Evolutionary conservation across 2,329 filamentous ascomycete genomes (phyloP).

Genomic region (Cladosporium austrohemisphaericum): DNA sequence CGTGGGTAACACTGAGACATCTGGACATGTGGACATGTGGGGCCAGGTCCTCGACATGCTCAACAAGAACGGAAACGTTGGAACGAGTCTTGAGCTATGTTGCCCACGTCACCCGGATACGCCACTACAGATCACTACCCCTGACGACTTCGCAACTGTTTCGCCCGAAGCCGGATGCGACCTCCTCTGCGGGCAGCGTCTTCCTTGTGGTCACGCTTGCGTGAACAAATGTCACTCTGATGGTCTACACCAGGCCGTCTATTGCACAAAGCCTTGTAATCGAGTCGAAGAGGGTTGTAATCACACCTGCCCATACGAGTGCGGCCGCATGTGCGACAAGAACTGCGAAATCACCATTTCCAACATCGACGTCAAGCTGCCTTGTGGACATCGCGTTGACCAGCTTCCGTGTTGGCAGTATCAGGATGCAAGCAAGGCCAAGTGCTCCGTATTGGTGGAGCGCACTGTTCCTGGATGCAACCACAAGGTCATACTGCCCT

Average conservation of each 20-base stretch:
- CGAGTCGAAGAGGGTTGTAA: conserved; percentile 36
- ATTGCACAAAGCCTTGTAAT: conserved; percentile 41
- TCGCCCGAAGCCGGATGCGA: conserved; percentile 62
- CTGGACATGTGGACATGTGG: conserved; percentile 61
- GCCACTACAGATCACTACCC: conserved; percentile 47
- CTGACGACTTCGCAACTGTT: conserved; percentile 55
- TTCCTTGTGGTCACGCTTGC: conserved; percentile 47
- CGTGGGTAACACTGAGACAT: conserved; percentile 69
- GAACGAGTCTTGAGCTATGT: conserved; percentile 49
- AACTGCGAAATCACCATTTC: conserved; percentile 33
- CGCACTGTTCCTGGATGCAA: conserved; percentile 53
- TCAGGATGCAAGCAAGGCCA: conserved; percentile 46
- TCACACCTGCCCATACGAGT: conserved; percentile 41
- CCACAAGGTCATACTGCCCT: conserved; percentile 52
- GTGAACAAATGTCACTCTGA: conserved; percentile 44
- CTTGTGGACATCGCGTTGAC: conserved; percentile 28
- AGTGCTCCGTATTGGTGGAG: conserved; percentile 47
- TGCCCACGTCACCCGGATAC: conserved; percentile 60
- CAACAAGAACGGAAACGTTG: conserved; percentile 44
- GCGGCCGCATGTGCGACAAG: conserved; percentile 40
- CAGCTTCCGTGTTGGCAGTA: conserved; percentile 26
- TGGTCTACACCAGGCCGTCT: conserved; percentile 39
- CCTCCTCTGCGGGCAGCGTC: conserved; percentile 44
- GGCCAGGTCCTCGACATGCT: conserved; percentile 54
- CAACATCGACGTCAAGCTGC: conserved; percentile 27